Percentiles rank a stretch among this genome's conserved stretches.
Evolutionary conservation across 1,284 basidiomycete genomes (phyloP).

Genomic region (Sporisorium scitamineum): DNA sequence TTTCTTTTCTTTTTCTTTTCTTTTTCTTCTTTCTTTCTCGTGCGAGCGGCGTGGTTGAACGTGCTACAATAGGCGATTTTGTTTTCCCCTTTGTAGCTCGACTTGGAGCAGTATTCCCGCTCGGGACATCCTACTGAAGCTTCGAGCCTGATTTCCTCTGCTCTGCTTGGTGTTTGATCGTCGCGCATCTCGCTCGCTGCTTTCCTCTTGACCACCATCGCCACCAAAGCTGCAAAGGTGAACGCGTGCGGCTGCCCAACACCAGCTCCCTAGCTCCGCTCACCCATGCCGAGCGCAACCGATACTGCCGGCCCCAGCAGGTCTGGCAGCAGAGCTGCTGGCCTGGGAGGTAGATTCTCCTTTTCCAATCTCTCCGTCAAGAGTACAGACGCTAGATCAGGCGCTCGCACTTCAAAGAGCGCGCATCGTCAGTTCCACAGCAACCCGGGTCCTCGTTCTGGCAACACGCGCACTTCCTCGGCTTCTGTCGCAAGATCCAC

Average conservation of each 20-base stretch:
- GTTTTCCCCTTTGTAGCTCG: not conserved
- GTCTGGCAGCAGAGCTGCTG: constrained; percentile 21
- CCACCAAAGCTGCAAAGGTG: not conserved
- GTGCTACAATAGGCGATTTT: too few relatives aligned
- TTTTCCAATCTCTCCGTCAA: constrained; percentile 49
- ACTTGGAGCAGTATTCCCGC: too few relatives aligned
- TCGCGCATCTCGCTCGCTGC: not conserved
- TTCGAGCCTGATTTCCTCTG: not conserved
- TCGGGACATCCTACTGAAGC: not conserved
- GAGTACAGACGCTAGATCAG: constrained; percentile 25
- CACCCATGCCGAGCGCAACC: constrained; percentile 11
- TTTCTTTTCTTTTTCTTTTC: too few relatives aligned
- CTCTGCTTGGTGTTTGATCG: not conserved
- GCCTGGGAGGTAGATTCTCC: constrained; percentile 40
- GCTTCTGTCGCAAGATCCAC: constrained; percentile 25
- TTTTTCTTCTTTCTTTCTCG: too few relatives aligned
- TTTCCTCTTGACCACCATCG: not conserved
- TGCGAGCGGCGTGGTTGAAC: too few relatives aligned
- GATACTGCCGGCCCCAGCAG: constrained; percentile 32
- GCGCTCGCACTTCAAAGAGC: constrained; percentile 29
- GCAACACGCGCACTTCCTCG: constrained; percentile 20
- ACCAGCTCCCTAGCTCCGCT: not conserved
- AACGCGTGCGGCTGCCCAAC: not conserved
- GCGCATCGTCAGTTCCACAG: constrained; percentile 23
- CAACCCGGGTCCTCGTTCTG: constrained; percentile 19